A percentile compares a stretch with the other conserved stretches of the same genome.
Conservation (phyloP, 139 green algal species). For the Chlamydomonas sp. region DNA sequence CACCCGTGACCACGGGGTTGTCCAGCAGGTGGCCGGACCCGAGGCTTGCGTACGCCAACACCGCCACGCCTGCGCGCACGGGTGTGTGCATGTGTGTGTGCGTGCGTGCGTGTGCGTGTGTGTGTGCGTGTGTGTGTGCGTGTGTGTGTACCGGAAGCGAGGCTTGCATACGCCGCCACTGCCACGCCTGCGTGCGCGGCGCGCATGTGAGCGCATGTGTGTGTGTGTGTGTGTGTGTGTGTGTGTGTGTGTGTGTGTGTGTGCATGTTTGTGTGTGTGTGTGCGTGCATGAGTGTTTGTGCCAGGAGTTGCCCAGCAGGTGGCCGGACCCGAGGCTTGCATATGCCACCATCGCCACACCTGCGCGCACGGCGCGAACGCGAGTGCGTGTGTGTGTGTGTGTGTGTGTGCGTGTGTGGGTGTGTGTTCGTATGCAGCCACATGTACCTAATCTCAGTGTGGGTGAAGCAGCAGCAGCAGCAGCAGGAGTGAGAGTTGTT, state of each 20-base stretch:
- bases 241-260: conserved; percentile 16
- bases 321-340: conserved; percentile 39
- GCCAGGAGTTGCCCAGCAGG: conserved; percentile 36
- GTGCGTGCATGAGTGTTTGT: too few relatives aligned
- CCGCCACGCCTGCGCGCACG: conserved; percentile 16
- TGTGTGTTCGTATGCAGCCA: too few relatives aligned
- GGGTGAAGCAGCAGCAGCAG: too few relatives aligned
- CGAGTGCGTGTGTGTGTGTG: conserved; percentile 20
- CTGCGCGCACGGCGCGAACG: neutral
- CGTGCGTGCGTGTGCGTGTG: conserved; percentile 17
- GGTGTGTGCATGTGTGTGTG: conserved; percentile 4
- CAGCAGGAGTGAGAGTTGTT: too few relatives aligned
- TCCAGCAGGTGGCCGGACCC: conserved; percentile 40
- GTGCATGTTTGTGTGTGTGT: conserved; percentile 9
- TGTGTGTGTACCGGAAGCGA: neutral
- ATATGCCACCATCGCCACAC: conserved; percentile 42
- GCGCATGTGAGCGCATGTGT: neutral
- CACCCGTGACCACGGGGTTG: conserved; percentile 24
- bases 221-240: conserved; percentile 18
- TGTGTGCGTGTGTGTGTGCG: conserved; percentile 8
- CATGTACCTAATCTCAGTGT: too few relatives aligned
- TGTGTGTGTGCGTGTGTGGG: neutral
- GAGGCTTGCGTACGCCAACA: conserved; percentile 45
- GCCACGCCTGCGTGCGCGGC: neutral
- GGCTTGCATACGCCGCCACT: conserved; percentile 9